Percentiles rank a stretch among this genome's conserved stretches.
Evolutionary conservation across 768 basidiomycete species (phyloP).

Genomic region (Rhodosporidiobolus sp.): DNA sequence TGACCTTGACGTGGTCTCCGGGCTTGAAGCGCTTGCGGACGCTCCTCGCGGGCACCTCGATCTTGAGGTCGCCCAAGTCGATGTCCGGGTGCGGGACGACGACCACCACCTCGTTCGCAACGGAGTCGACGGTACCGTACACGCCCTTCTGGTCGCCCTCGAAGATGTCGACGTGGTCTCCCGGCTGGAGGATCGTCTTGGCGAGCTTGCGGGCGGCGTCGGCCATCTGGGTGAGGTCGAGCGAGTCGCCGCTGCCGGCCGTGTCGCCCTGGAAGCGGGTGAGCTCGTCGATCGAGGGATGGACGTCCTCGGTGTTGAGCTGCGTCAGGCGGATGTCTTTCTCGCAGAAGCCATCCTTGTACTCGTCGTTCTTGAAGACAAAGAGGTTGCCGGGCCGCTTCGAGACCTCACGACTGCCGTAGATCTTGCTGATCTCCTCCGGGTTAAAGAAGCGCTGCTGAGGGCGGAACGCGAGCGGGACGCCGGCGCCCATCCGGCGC

Average conservation of each 20-base stretch:
- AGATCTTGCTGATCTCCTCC: constrained; percentile 84
- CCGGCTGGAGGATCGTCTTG: constrained; percentile 91
- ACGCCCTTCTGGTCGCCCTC: constrained; percentile 94
- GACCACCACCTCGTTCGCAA: constrained; percentile 79
- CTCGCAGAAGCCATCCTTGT: constrained; percentile 89
- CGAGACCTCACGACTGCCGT: constrained; percentile 70
- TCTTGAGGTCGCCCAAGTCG: constrained; percentile 56
- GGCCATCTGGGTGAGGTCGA: constrained; percentile 85
- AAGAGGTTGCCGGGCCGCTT: constrained; percentile 62
- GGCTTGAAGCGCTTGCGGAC: constrained; percentile 93
- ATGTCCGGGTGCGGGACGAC: constrained; percentile 62
- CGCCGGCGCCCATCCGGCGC: constrained; percentile 66
- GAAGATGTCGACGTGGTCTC: constrained; percentile 94
- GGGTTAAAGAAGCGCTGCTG: constrained; percentile 89
- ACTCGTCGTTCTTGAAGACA: constrained; percentile 89
- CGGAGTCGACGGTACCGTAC: constrained; percentile 85
- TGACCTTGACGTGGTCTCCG: constrained; percentile 98
- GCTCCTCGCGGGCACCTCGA: constrained; percentile 79
- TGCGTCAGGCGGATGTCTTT: constrained; percentile 86
- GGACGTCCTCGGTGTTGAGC: constrained; percentile 78
- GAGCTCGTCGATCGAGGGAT: constrained; percentile 94
- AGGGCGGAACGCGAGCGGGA: constrained; percentile 57
- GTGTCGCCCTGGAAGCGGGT: constrained; percentile 69
- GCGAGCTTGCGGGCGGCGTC: constrained; percentile 87
- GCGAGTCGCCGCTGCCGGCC: constrained; percentile 58